Evolutionary conservation across 2,329 filamentous ascomycete genomes (phyloP).

Genomic region (Ascochyta fabae): DNA sequence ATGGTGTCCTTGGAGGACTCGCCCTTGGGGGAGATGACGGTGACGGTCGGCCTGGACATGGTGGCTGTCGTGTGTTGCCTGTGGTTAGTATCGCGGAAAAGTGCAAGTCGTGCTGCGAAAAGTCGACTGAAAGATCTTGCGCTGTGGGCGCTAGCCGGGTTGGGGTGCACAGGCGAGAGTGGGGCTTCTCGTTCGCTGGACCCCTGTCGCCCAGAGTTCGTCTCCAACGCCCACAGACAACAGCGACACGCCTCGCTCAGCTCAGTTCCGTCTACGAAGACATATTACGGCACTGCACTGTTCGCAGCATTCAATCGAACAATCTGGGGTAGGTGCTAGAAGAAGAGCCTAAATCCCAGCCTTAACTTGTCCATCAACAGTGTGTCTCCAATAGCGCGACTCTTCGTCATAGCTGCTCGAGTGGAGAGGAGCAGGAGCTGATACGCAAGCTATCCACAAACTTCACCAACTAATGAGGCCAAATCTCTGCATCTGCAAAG

Average conservation of each 20-base stretch:
- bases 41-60: conserved; percentile 94
- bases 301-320: too few species aligned
- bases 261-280: not conserved
- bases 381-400: too few species aligned
- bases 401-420: not conserved
- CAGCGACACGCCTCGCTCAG: not conserved
- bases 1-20: conserved; percentile 86
- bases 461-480: not conserved
- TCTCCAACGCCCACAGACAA: not conserved
- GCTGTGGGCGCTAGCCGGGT: too few species aligned
- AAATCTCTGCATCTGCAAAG: not conserved
- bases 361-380: too few species aligned
- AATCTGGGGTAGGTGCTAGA: too few species aligned
- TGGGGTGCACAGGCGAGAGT: not conserved
- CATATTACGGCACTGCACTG: too few species aligned
- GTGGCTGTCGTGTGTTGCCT: conserved; percentile 35
- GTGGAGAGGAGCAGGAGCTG: not conserved
- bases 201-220: not conserved
- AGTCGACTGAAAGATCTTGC: too few species aligned
- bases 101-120: conserved; percentile 6
- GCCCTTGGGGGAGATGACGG: conserved; percentile 96
- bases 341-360: too few species aligned
- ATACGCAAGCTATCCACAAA: not conserved
- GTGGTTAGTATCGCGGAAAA: conserved; percentile 35
- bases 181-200: not conserved